Base-by-base conservation (phyloP, 208 protist genomes). In the Leishmania tropica region DNA sequence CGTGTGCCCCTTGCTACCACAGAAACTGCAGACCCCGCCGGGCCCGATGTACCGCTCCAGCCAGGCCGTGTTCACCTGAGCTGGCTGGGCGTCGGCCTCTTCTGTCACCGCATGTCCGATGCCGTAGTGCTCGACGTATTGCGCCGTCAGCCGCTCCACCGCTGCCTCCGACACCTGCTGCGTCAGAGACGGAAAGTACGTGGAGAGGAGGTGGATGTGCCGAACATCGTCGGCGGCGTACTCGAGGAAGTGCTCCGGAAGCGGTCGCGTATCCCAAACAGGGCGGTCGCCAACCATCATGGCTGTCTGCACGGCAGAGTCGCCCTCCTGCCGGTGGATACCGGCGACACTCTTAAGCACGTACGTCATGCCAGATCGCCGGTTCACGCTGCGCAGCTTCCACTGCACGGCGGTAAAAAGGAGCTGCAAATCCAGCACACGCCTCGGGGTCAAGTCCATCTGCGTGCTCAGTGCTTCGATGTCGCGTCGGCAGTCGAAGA, bases 401-500 rank as follows among this genome's bases (percentile, higher is more conserved):
- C 95, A 98, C 84, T 98, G 94, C 79, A 95, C 76, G 15, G 92
- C 93, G 11, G 94, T 95, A 83, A 89, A 95, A 75, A 93, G 93
- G 19, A 98, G 84, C 83, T 98, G 95, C 24, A 98, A 83, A 78
- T 98, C 95, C 1, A 96, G 83, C 1, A 95, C 92, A 21, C 90
- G 83, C 13, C 54, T 79, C 2, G 92, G 88, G 51, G 86, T 79
- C n/a, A 98, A 67, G 2, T 81, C 79, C 79, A 96, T 87, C 86
- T 98, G 95, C 76, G 83, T 90, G 71, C 88, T 94, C 31, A 98
- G 84, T 56, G 95, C 95, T 74, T 98, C 95, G 17, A 97, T 90
- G 78, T 98, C 95, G 45, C 94, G 93, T 7, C 95, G 91, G 80
- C 95, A 98, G 81, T 98, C 95, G 75, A 97, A 98, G 17, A 96